Evolutionary conservation across 2,329 filamentous ascomycete species (phyloP), one percentile per base, ranked within the genome.

Genomic region (Aspergillus sp.): DNA sequence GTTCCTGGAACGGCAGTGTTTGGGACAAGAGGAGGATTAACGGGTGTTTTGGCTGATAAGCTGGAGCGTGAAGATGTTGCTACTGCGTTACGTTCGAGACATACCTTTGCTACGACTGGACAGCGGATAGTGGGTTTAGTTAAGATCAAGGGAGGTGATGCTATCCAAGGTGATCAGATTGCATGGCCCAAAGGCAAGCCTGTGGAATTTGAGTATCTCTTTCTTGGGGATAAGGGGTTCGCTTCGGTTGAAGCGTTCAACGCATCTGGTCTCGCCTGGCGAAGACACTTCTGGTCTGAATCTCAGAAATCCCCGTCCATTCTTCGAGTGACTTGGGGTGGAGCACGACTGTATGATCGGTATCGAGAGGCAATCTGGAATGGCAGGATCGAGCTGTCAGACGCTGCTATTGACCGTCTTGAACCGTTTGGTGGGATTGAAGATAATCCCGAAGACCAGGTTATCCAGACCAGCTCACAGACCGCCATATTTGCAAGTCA

Each of bases 361-460:
- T 49, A 49, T 26, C 41, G 44, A 4, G 47, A 49, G 28, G 47
- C 47, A 6, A 26, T 49, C 32, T 49, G 47, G 47, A 44, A 44
- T 29, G 47, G 47, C 9, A 42, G n/a, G 2, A 44, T 49, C 28
- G 33, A 13, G 10, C 6, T 48, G 10, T 46, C 41, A 7, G 26
- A 35, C 12, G 35, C 37, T 9, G 29, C 13, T 27, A 13, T 49
- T n/a, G 8, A 43, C 27, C 34, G 19, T 27, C 3, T 43, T 5
- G 6, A 7, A 11, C 33, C 42, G 2, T 49, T 49, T n/a, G 47
- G 47, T 12, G 47, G 47, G 4, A 19, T 46, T 26, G 47, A 49
- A 10, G 35, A 44, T 9, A 49, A 46, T 26, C 29, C 39, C 9
- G 46, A 48, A 39, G 46, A 48, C 19, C 39, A 35, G 11, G 27